These are phyloP conservation scores for Mycosarcoma maydis DNA, from an alignment of 1,284 basidiomycete species.

Conservation along the genomic window DNA sequence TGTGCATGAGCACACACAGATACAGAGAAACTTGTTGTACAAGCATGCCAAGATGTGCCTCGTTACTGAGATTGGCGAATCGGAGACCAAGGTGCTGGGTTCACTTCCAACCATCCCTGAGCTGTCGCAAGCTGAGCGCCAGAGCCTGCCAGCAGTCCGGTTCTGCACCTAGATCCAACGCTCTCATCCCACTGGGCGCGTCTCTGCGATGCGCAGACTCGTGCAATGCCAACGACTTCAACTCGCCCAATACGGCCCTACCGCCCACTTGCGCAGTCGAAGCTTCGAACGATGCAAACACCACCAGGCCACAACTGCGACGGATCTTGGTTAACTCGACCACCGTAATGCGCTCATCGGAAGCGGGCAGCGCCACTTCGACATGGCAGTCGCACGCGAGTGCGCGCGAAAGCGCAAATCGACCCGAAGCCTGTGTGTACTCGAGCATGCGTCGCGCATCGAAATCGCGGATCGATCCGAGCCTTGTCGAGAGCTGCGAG, in stretches of 20 bases:
- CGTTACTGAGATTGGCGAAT: not conserved
- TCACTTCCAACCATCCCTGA: slow-evolving; percentile 25
- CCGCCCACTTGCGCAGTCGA: not conserved
- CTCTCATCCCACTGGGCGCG: slow-evolving; percentile 38
- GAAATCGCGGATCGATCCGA: slow-evolving; percentile 16
- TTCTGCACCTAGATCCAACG: slow-evolving; percentile 14
- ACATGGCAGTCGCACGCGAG: slow-evolving; percentile 45
- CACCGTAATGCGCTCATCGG: slow-evolving; percentile 5
- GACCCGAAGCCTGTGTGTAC: slow-evolving; percentile 22
- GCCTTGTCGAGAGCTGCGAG: not conserved
- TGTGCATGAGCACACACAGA: too few species aligned
- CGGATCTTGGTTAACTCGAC: slow-evolving; percentile 27
- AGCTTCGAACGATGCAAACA: slow-evolving; percentile 11
- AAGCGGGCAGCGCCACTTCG: slow-evolving; percentile 11
- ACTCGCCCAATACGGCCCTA: slow-evolving; percentile 2
- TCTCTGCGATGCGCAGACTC: slow-evolving; percentile 1
- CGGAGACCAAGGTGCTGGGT: too few species aligned
- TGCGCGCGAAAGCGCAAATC: slow-evolving; percentile 34
- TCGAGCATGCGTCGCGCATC: slow-evolving; percentile 29
- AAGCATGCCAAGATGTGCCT: too few species aligned
- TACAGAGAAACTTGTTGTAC: too few species aligned
- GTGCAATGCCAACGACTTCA: slow-evolving; percentile 1
- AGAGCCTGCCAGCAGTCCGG: slow-evolving; percentile 7
- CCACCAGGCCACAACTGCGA: slow-evolving; percentile 19
- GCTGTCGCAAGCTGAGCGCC: not conserved